A percentile compares a stretch with the other conserved stretches of the same genome.
These are phyloP conservation scores for Penicillium sp. DNA, from an alignment of 2,329 filamentous ascomycete genomes.

Conservation along the genomic window DNA sequence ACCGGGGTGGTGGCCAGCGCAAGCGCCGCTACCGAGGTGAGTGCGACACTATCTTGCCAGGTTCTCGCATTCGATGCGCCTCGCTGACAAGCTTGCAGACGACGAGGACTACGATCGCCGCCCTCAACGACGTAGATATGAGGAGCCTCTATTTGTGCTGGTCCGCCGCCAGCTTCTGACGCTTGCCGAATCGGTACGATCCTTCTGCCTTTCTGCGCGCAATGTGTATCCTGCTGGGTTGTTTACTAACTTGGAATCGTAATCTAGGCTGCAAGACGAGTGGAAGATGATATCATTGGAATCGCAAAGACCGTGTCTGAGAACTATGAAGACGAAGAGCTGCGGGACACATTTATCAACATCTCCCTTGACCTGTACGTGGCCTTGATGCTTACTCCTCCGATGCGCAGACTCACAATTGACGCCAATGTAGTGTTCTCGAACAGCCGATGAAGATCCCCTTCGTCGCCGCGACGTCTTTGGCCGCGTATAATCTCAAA, in stretches of 20 bases:
- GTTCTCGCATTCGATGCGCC: conserved; percentile 4
- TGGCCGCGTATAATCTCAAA: conserved; percentile 75
- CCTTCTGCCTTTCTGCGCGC: conserved; percentile 2
- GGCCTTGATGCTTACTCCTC: neutral
- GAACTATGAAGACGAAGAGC: conserved; percentile 79
- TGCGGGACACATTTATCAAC: conserved; percentile 70
- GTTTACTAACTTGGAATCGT: conserved; percentile 9
- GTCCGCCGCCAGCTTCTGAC: conserved; percentile 75
- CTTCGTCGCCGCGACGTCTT: conserved; percentile 79
- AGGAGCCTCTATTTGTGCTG: conserved; percentile 68
- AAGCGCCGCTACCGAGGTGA: conserved; percentile 80
- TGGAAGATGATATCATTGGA: conserved; percentile 72
- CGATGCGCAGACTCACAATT: conserved; percentile 4
- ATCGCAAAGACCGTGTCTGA: conserved; percentile 77
- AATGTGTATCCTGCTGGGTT: neutral
- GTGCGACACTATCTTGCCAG: neutral
- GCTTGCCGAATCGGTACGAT: conserved; percentile 69
- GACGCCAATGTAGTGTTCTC: conserved; percentile 51
- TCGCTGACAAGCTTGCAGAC: conserved; percentile 50
- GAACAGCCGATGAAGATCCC: conserved; percentile 99
- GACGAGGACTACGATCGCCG: conserved; percentile 75
- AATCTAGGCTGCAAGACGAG: conserved; percentile 62
- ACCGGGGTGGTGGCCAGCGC: conserved; percentile 51
- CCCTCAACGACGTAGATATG: conserved; percentile 69
- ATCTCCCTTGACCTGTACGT: conserved; percentile 70